These are phyloP conservation scores for Pilaira anomala DNA, from an alignment of 192 early-diverging fungal species.

Conservation along the genomic window DNA sequence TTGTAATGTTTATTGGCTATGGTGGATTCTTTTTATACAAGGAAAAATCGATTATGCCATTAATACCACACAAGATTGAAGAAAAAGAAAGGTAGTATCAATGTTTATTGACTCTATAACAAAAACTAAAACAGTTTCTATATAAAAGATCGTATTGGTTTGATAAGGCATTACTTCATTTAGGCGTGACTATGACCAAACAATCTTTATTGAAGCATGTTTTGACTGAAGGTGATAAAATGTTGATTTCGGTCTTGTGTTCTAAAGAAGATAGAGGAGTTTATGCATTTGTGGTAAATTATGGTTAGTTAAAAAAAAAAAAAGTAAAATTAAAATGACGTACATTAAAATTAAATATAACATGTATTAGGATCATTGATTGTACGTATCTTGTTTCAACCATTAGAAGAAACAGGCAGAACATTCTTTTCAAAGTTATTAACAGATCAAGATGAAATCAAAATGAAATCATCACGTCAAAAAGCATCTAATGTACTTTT, in stretches of 20 bases:
- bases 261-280: conserved; percentile 61
- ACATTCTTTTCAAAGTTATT: conserved; percentile 78
- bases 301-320: conserved; percentile 51
- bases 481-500: conserved; percentile 22
- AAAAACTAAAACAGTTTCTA: background rate
- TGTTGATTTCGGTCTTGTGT: conserved; percentile 71
- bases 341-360: background rate
- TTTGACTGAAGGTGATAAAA: conserved; percentile 95
- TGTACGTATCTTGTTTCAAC: conserved; percentile 87
- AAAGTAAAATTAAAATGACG: background rate
- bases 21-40: conserved; percentile 43
- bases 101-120: background rate
- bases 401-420: conserved; percentile 88
- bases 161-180: conserved; percentile 54
- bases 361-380: conserved; percentile 72
- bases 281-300: conserved; percentile 84
- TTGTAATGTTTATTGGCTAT: conserved; percentile 60
- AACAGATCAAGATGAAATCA: conserved; percentile 6
- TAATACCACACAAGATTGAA: conserved; percentile 12
- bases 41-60: conserved; percentile 2
- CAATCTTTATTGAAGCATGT: conserved; percentile 93
- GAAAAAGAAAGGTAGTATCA: background rate
- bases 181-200: conserved; percentile 73
- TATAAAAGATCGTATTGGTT: conserved; percentile 47
- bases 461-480: conserved; percentile 17